Evolutionary conservation across 1,284 basidiomycete species (phyloP).

Genomic region (Ceratobasidium sp.): DNA sequence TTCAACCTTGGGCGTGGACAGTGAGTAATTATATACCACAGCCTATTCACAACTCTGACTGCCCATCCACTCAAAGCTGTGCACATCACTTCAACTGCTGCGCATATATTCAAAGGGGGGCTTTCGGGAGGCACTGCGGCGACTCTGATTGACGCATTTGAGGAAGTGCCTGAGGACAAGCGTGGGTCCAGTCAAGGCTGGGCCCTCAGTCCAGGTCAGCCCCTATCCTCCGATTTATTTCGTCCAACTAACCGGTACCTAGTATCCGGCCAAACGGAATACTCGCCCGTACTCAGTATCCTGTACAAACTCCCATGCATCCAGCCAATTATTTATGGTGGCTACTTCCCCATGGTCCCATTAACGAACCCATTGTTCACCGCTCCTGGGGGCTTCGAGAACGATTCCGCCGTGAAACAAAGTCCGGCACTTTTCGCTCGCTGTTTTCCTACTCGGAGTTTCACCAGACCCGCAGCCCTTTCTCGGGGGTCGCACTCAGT

Average conservation of each 20-base stretch:
- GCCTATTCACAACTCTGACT: not conserved
- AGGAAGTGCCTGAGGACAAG: slow-evolving; percentile 55
- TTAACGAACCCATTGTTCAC: slow-evolving; percentile 74
- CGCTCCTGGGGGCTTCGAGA: slow-evolving; percentile 75
- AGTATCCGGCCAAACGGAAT: slow-evolving; percentile 48
- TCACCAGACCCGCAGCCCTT: slow-evolving; percentile 52
- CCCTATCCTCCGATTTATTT: slow-evolving; percentile 24
- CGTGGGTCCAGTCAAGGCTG: slow-evolving; percentile 53
- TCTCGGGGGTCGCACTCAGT: slow-evolving; percentile 57
- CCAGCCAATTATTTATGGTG: slow-evolving; percentile 59
- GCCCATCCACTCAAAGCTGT: slow-evolving; percentile 43
- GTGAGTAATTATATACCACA: slow-evolving; percentile 41
- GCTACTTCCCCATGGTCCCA: slow-evolving; percentile 65
- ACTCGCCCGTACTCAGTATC: slow-evolving; percentile 51
- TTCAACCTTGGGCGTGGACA: slow-evolving; percentile 47
- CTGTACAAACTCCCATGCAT: slow-evolving; percentile 59
- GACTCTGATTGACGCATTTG: slow-evolving; percentile 58
- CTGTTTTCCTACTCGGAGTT: slow-evolving; percentile 80
- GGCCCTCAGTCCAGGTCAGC: slow-evolving; percentile 63
- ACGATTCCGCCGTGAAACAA: slow-evolving; percentile 41
- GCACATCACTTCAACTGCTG: slow-evolving; percentile 51
- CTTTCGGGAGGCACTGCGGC: slow-evolving; percentile 76
- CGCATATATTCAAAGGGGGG: slow-evolving; percentile 58
- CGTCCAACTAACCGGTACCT: not conserved
- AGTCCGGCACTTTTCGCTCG: slow-evolving; percentile 59